Base-by-base conservation (phyloP, 2,329 filamentous ascomycete species). In the Sclerotinia subarctica region DNA sequence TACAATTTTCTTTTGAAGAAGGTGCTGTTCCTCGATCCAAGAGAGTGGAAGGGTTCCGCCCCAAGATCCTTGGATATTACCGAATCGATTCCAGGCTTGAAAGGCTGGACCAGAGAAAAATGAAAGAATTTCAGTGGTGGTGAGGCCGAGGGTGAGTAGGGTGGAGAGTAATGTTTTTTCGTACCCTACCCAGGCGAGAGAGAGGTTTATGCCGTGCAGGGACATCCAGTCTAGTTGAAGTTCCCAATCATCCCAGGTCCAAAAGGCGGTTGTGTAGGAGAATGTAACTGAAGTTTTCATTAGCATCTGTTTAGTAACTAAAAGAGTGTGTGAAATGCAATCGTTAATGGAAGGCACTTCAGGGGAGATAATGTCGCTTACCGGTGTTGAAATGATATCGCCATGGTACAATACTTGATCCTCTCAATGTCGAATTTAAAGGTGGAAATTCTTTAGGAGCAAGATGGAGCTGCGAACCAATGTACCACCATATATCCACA, bases 211-310 rank as follows among this genome's bases (percentile, higher is more conserved):
- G 47, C 82, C 83, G n/a, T 80, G 80, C 3, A 85, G 78, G 7
- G 83, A 82, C 67, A 84, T 77, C 83, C 83, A 85, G 73, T 85
- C 83, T 6, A 85, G 78, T 69, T 84, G 77, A 3, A 79, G 74
- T 73, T 85, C 82, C 83, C 83, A 85, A 57, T 85, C 83, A 49
- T 81, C 76, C 83, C 82, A 85, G n/a, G 75, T 76, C 82, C 82
- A 85, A 73, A 83, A 85, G 0, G 82, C 79, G 5, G 79, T 76
- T 3, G 82, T 83, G 70, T 85, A 85, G 1, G 81, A 84, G 72
- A 83, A 84, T 0, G 83, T 85, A 1, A 85, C 83, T 80, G 7
- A 21, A n/a, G 0, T 11, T 0, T 60, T 19, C 7, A 1, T 60
- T 19, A 49, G 26, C 11, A 35, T 32, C n/a, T 35, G 11, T 49